Evolutionary conservation across 192 early-diverging fungal genomes (phyloP), one percentile per base, ranked within the genome.

Genomic region (Coemansia sp.): DNA sequence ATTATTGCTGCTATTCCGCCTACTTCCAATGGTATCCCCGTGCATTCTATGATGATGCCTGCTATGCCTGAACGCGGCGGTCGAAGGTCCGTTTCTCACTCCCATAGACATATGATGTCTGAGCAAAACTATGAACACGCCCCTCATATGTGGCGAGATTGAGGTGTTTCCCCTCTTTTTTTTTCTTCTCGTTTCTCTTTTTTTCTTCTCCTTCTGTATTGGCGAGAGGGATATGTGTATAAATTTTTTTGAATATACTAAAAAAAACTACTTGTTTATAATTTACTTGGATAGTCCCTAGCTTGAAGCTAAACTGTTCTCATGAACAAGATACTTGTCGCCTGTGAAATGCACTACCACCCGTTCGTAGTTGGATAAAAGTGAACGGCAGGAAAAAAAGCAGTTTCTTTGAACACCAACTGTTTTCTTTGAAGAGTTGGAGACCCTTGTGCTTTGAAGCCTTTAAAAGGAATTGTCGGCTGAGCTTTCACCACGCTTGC

Each of bases 1-100:
- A 74, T 80, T 16, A 80, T 80, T 41, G 72, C 66, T 22, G 78
- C 73, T 1, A 80, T 75, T 62, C 73, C 78, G 43, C 78, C 78
- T 0, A 38, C 73, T 1, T 69, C 69, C 30, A 71, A 80, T 13
- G 78, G 73, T 20, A 43, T 75, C 20, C 73, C 78, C 3, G 27
- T 75, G 1, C 71, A 75, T 6, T 6, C 24, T 3, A n/a, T 50
- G 47, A 18, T n/a, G 16, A 45, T 45, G 44, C 11, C 44, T 12
- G 49, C 22, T 18, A n/a, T n/a, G 1, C 47, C 47, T 10, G 6
- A 49, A 5, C 16, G 24, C 8, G 49, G 49, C 3, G 49, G 22
- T 29, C 52, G 52, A 5, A 11, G 52, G 29, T 30, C 52, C 3
- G 27, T 3, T 4, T 3, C 15, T 13, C 29, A 30, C 52, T 16